Conservation (phyloP, 2,329 filamentous ascomycete genomes). For the Rhynchosporium agropyri region DNA sequence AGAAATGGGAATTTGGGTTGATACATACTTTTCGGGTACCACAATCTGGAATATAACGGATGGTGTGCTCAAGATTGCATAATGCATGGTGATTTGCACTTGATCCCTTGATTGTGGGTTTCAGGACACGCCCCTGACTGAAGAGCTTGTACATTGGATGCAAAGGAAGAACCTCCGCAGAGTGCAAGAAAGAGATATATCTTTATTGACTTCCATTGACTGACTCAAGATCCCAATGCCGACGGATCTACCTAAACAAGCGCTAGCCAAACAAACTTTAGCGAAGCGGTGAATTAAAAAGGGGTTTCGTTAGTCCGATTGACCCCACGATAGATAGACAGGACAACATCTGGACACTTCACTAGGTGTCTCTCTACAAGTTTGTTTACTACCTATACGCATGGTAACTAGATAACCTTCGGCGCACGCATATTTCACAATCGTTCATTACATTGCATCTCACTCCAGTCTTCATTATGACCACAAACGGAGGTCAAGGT, state of each 20-base stretch:
- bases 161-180: too few relatives aligned
- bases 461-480: slow-evolving; percentile 20
- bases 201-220: too few relatives aligned
- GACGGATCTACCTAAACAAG: neutral
- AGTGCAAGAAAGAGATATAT: too few relatives aligned
- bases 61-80: too few relatives aligned
- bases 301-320: neutral
- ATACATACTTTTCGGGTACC: too few relatives aligned
- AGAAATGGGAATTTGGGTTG: too few relatives aligned
- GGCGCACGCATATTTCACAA: slow-evolving; percentile 7
- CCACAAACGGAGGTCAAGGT: slow-evolving; percentile 19
- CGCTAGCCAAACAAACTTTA: neutral
- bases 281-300: neutral
- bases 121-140: too few relatives aligned
- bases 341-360: neutral
- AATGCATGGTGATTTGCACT: too few relatives aligned
- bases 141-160: too few relatives aligned
- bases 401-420: slow-evolving; percentile 9
- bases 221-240: too few relatives aligned
- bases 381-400: neutral
- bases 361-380: neutral
- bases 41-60: too few relatives aligned
- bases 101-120: too few relatives aligned
- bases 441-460: neutral
- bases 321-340: neutral